Evolutionary conservation across 1,284 basidiomycete species (phyloP).

Genomic region (Trichosporon coremiiforme): DNA sequence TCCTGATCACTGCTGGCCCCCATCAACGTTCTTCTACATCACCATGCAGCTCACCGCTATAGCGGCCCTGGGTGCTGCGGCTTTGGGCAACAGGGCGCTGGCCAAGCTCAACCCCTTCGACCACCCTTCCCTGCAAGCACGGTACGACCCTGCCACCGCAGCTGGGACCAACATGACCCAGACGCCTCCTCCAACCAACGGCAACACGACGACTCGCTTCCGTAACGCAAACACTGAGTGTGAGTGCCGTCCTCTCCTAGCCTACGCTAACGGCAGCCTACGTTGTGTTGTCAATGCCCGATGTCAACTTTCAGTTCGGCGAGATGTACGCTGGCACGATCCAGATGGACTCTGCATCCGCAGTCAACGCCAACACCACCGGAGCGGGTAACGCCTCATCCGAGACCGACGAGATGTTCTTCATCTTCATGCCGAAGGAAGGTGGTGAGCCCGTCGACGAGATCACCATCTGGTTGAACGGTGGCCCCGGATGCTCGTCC

Average conservation of each 20-base stretch:
- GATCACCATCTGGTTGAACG: conserved; percentile 40
- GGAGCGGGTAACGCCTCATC: background rate
- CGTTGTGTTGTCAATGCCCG: conserved; percentile 33
- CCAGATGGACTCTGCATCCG: conserved; percentile 24
- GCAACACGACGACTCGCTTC: conserved; percentile 1
- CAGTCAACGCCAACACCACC: background rate
- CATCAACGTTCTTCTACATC: too few relatives aligned
- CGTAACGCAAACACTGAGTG: conserved; percentile 19
- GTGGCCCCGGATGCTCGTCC: conserved; percentile 63
- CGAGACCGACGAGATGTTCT: conserved; percentile 28
- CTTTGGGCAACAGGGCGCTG: background rate
- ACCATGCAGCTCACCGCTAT: background rate
- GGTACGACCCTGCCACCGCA: background rate
- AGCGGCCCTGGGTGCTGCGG: background rate
- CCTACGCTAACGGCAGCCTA: conserved; percentile 25
- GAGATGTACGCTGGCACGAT: conserved; percentile 39
- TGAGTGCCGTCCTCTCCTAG: background rate
- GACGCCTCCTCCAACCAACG: too few relatives aligned
- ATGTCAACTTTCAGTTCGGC: conserved; percentile 34
- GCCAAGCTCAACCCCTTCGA: background rate
- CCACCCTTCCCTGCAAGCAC: background rate
- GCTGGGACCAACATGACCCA: background rate
- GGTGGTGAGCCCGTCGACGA: conserved; percentile 37
- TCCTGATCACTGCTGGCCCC: too few relatives aligned
- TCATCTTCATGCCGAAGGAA: conserved; percentile 35